phyloP scores from a whole-genome alignment of 306 rosid species.

The Abrus pulchellus region DNA sequence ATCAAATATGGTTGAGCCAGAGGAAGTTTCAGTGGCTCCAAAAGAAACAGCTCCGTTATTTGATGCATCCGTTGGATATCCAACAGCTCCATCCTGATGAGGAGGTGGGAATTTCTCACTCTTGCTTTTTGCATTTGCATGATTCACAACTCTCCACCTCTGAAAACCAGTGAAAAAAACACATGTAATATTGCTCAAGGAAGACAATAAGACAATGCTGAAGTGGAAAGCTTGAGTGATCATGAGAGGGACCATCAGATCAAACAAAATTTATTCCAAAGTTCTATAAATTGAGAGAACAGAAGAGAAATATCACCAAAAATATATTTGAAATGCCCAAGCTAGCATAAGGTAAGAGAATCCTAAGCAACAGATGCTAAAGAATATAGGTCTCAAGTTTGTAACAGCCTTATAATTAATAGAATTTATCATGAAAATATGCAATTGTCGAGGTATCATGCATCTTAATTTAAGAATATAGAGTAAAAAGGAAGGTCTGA shows the following conservation, averaged over 20 bases:
- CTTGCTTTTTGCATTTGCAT: conserved; percentile 83
- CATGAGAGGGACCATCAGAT: conserved; percentile 32
- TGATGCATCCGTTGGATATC: conserved; percentile 68
- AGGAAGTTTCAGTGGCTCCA: conserved; percentile 68
- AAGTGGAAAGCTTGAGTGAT: not conserved
- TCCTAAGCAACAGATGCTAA: conserved; percentile 36
- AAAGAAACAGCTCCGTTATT: conserved; percentile 74
- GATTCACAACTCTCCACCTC: conserved; percentile 83
- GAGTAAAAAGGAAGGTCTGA: conserved; percentile 1
- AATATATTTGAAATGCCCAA: not conserved
- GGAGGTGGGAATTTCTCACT: conserved; percentile 99
- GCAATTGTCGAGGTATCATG: not conserved
- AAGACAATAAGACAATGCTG: conserved; percentile 31
- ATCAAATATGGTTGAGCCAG: conserved; percentile 63
- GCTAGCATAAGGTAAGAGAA: conserved; percentile 37
- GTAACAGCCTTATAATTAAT: not conserved
- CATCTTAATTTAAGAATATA: conserved; percentile 3
- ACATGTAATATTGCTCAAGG: conserved; percentile 35
- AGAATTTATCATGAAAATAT: not conserved
- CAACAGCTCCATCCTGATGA: conserved; percentile 91
- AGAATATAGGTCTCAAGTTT: conserved; percentile 26
- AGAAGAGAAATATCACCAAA: not conserved
- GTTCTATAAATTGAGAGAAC: conserved; percentile 14
- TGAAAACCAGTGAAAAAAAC: conserved; percentile 54
- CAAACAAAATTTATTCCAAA: conserved; percentile 29